Evolutionary conservation across 2,329 filamentous ascomycete species (phyloP).

Genomic region (Fusarium sp.): DNA sequence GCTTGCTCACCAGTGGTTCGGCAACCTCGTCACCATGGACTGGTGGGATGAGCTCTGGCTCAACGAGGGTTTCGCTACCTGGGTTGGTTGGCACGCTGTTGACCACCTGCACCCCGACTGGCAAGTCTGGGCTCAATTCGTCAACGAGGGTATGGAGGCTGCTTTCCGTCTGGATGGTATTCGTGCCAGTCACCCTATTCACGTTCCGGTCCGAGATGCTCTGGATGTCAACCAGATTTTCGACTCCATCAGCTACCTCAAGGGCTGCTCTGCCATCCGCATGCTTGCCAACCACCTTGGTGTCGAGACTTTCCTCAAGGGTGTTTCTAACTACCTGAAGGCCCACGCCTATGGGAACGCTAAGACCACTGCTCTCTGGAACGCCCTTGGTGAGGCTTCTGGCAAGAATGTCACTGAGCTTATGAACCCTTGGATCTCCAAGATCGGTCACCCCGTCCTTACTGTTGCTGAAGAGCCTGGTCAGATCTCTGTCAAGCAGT

Average conservation of each 20-base stretch:
- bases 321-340: constrained; percentile 89
- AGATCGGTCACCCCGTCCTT: constrained; percentile 92
- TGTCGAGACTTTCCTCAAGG: constrained; percentile 86
- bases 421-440: constrained; percentile 95
- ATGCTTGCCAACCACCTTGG: constrained; percentile 95
- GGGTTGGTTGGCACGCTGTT: constrained; percentile 94
- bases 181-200: constrained; percentile 92
- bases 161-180: constrained; percentile 91
- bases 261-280: constrained; percentile 94
- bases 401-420: constrained; percentile 85
- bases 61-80: constrained; percentile 96
- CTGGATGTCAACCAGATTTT: constrained; percentile 98
- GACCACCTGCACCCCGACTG: constrained; percentile 95
- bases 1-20: constrained; percentile 95
- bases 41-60: constrained; percentile 96
- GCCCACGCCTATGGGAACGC: constrained; percentile 89
- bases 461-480: constrained; percentile 85
- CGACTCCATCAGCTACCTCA: constrained; percentile 94
- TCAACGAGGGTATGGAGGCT: constrained; percentile 92
- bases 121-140: constrained; percentile 98
- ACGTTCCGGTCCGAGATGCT: constrained; percentile 92
- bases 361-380: constrained; percentile 91
- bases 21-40: constrained; percentile 95
- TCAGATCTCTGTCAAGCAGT: constrained; percentile 84
- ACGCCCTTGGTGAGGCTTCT: constrained; percentile 85